phyloP scores from a whole-genome alignment of 257 asterid genomes.

The Plantago ovata region DNA sequence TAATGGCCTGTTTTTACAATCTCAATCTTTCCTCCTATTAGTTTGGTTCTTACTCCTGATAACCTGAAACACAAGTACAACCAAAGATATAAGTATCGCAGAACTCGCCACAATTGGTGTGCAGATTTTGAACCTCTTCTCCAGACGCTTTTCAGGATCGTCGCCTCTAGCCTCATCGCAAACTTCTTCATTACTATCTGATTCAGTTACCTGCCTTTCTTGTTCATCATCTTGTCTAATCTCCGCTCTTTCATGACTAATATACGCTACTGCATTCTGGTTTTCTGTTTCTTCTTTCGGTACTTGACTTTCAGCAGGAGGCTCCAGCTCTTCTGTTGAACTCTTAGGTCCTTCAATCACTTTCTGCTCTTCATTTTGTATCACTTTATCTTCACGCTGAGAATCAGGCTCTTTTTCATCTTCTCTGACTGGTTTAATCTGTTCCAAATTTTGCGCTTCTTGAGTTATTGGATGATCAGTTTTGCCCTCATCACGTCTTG shows the following conservation, averaged over 20 bases:
- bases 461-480: neutral
- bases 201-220: constrained; percentile 13
- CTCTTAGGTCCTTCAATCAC: no score
- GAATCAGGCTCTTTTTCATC: neutral
- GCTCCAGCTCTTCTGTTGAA: neutral
- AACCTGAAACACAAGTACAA: constrained; percentile 57
- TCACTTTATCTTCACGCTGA: neutral
- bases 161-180: constrained; percentile 14
- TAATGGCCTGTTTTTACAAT: neutral
- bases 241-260: constrained; percentile 13
- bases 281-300: constrained; percentile 13
- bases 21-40: constrained; percentile 39
- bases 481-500: constrained; percentile 12
- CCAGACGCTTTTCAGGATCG: constrained; percentile 19
- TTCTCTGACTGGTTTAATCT: neutral
- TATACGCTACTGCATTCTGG: neutral
- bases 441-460: neutral
- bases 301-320: constrained; percentile 6
- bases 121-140: constrained; percentile 39
- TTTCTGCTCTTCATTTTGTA: no score
- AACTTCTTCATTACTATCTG: constrained; percentile 20
- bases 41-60: constrained; percentile 42
- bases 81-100: constrained; percentile 60
- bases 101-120: constrained; percentile 77
- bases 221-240: constrained; percentile 2